These are phyloP conservation scores for Pleurotus sapidus DNA, from an alignment of 768 basidiomycete species.

Conservation along the genomic window DNA sequence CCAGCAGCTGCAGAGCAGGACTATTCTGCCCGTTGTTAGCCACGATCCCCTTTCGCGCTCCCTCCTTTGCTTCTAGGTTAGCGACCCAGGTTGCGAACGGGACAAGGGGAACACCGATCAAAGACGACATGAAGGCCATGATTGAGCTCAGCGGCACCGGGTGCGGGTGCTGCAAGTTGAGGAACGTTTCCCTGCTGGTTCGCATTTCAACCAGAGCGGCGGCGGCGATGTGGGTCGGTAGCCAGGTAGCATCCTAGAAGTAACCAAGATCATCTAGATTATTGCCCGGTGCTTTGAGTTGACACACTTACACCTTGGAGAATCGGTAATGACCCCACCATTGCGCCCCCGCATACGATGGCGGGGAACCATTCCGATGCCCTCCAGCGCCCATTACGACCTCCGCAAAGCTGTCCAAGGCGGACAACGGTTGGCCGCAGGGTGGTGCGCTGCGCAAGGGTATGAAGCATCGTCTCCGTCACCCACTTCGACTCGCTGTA, in stretches of 20 bases:
- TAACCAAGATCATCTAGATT: no score
- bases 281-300: background rate
- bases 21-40: background rate
- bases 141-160: background rate
- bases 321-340: background rate
- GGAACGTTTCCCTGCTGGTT: background rate
- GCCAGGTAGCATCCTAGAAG: background rate
- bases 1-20: background rate
- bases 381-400: background rate
- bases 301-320: background rate
- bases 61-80: background rate
- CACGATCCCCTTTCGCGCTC: background rate
- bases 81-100: background rate
- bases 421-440: background rate
- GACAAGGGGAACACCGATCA: background rate
- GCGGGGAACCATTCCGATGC: background rate
- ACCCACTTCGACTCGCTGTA: slow-evolving; percentile 1
- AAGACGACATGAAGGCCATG: background rate
- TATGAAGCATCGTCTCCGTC: background rate
- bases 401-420: background rate
- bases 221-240: background rate
- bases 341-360: background rate
- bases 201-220: background rate
- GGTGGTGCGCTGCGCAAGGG: background rate
- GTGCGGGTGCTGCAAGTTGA: background rate